A percentile compares a stretch with the other conserved stretches of the same genome.
Evolutionary conservation across 208 protist genomes (phyloP).

Genomic region (Angomonas ambiguus): DNA sequence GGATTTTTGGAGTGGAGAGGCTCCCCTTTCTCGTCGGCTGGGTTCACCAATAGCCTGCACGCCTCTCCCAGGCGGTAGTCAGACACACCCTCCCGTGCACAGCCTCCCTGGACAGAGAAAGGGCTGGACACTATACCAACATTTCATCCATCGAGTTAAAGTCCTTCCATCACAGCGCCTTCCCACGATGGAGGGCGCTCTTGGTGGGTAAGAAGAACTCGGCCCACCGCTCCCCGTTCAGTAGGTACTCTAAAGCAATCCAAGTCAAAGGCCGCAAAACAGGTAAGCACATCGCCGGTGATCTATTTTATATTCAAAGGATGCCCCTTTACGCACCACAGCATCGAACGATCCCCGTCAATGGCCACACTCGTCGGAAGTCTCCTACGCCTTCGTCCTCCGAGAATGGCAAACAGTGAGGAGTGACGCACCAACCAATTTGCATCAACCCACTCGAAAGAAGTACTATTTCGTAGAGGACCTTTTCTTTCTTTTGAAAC

Average conservation of each 20-base stretch:
- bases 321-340: constrained; percentile 22
- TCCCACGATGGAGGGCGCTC: constrained; percentile 6
- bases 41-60: no score
- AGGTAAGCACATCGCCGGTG: constrained; percentile 20
- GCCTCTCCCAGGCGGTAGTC: background rate
- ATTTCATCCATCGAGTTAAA: constrained; percentile 16
- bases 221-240: constrained; percentile 19
- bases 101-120: constrained; percentile 17
- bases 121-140: constrained; percentile 21
- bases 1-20: background rate
- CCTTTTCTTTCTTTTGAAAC: constrained; percentile 11
- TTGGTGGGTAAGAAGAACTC: constrained; percentile 16
- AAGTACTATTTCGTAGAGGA: constrained; percentile 30
- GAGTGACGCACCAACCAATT: constrained; percentile 26
- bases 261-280: constrained; percentile 20
- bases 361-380: constrained; percentile 21
- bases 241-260: constrained; percentile 23
- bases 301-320: constrained; percentile 18
- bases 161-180: constrained; percentile 16
- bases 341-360: constrained; percentile 19
- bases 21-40: background rate
- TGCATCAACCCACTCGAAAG: constrained; percentile 26
- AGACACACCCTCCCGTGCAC: background rate
- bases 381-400: constrained; percentile 31
- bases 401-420: constrained; percentile 13